Conservation (phyloP, 129 eudicot species). For the Centella asiatica region DNA sequence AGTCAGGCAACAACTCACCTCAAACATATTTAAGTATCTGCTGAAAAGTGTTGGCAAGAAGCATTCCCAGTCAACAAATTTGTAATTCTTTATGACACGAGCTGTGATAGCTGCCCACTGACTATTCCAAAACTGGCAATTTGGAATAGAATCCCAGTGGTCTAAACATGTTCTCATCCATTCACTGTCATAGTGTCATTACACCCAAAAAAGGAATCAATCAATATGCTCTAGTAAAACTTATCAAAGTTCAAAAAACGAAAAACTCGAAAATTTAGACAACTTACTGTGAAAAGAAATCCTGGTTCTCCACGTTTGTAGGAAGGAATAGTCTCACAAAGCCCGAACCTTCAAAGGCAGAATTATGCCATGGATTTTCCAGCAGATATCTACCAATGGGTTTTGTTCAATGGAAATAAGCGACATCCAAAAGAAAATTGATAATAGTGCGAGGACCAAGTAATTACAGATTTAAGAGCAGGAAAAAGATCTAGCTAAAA, state of each 20-base stretch:
- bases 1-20: slow-evolving; percentile 37
- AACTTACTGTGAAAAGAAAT: slow-evolving; percentile 75
- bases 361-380: slow-evolving; percentile 99
- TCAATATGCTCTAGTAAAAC: slow-evolving; percentile 8
- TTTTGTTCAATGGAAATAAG: slow-evolving; percentile 8
- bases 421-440: background rate
- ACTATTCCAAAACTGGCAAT: slow-evolving; percentile 95
- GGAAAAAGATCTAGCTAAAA: too few relatives aligned
- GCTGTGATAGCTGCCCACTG: slow-evolving; percentile 95
- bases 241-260: background rate
- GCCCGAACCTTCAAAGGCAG: slow-evolving; percentile 92
- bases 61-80: slow-evolving; percentile 57
- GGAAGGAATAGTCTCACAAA: slow-evolving; percentile 93
- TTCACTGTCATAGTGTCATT: slow-evolving; percentile 68
- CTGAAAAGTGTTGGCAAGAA: slow-evolving; percentile 70
- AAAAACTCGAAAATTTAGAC: background rate
- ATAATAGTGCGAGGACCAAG: background rate
- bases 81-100: slow-evolving; percentile 80
- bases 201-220: too few relatives aligned
- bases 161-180: slow-evolving; percentile 53
- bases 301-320: slow-evolving; percentile 66
- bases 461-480: background rate
- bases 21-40: slow-evolving; percentile 85
- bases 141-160: slow-evolving; percentile 87
- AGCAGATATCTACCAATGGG: slow-evolving; percentile 51